Percentiles rank a stretch among this genome's conserved stretches.
phyloP scores from a whole-genome alignment of 495 filamentous ascomycete species.

The Talaromyces thailandensis region DNA sequence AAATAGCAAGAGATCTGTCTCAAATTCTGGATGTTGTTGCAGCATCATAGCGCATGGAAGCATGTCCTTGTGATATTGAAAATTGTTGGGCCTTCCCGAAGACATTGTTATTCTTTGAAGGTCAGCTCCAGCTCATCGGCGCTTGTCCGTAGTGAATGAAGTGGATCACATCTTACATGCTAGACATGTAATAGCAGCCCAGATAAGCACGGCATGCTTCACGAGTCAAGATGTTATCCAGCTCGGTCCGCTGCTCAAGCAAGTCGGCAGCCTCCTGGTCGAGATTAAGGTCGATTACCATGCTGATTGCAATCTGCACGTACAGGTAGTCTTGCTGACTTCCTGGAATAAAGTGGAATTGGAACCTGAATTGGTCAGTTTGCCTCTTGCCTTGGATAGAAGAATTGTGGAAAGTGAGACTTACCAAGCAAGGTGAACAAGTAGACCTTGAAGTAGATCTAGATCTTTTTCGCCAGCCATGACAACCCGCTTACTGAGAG shows the following conservation, averaged over 20 bases:
- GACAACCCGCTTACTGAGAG: slow-evolving; percentile 9
- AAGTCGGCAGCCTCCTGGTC: slow-evolving; percentile 5
- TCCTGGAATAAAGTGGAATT: slow-evolving; percentile 9
- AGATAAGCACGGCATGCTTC: slow-evolving; percentile 12
- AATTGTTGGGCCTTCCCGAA: slow-evolving; percentile 9
- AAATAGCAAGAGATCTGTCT: slow-evolving; percentile 10
- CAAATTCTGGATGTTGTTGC: slow-evolving; percentile 7
- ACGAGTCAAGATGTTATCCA: slow-evolving; percentile 4
- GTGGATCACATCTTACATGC: slow-evolving; percentile 8
- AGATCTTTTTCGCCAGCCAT: slow-evolving; percentile 14
- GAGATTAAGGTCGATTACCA: slow-evolving; percentile 12
- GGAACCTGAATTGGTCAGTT: slow-evolving; percentile 5
- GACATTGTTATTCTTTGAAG: slow-evolving; percentile 9
- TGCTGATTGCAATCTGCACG: slow-evolving; percentile 14
- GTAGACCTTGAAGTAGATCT: slow-evolving; percentile 18
- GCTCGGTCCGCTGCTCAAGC: slow-evolving; percentile 3
- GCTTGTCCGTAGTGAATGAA: background rate
- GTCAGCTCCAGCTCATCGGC: slow-evolving; percentile 5
- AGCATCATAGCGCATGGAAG: slow-evolving; percentile 10
- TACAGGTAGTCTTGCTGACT: slow-evolving; percentile 11
- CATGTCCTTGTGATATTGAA: slow-evolving; percentile 9
- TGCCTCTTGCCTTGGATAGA: background rate
- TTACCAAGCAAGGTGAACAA: slow-evolving; percentile 18
- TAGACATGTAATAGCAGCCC: slow-evolving; percentile 13
- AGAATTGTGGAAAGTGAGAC: background rate